Base-by-base conservation (phyloP, 768 basidiomycete genomes). In the Tephrocybe rancida region DNA sequence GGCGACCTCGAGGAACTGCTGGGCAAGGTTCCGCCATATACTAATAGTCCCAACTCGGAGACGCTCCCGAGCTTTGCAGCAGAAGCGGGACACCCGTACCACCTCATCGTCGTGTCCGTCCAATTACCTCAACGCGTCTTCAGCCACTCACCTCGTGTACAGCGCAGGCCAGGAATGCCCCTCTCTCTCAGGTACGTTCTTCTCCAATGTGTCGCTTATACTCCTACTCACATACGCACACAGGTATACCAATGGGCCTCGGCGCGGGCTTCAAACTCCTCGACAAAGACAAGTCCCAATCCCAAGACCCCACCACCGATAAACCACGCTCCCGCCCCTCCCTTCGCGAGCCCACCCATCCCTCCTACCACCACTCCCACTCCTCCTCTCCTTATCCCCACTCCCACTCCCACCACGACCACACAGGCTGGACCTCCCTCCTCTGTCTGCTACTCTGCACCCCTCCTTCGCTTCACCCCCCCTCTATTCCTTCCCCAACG, bases 161-260 rank as follows among this genome's bases (percentile, higher is more conserved):
- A 74, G 73, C 53, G 72, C 75, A 27, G 89, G 89, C 24, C 90
- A 92, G 65, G 90, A 92, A 74, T 92, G 90, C 62, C 90, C 90
- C 5, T 88, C 86, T n/a, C 72, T 80, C 27, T 87, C 84, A n/a
- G 88, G 88, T 85, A 55, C 42, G 57, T 62, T 16, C 44, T 24
- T 37, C 19, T 13, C 18, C 1, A 34, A 18, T 30, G 42, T 29
- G 38, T 51, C 13, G 38, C 7, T 22, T 41, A 3, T 53, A 48
- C 26, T 51, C 21, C 11, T 22, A 21, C 5, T 41, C 41, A 43
- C 44, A 21, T 21, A 54, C 30, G 18, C 25, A 19, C 38, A 10
- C 22, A 88, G 88, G 89, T 19, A 85, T 91, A 41, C 90, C 90
- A 5, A 84, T 86, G 81, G 90, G 86, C 11, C 70, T 92, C 7